Percentiles rank a stretch among this genome's conserved stretches.
phyloP scores from a whole-genome alignment of 2,329 filamentous ascomycete species.

The Grosmannia clavigera region DNA sequence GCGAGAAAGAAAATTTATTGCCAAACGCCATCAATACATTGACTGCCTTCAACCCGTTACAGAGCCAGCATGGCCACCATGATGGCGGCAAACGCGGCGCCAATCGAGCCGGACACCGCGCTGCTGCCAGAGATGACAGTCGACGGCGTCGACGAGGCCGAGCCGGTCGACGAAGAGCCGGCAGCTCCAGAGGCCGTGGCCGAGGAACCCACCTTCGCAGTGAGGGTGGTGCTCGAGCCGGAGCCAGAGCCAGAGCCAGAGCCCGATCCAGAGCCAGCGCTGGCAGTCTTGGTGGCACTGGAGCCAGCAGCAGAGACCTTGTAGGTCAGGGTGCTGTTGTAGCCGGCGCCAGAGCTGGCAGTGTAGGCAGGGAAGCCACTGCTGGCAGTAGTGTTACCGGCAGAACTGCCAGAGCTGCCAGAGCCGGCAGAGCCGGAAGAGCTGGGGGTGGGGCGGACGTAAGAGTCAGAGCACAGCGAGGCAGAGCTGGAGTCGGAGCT shows the following conservation, averaged over 20 bases:
- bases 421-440: not conserved
- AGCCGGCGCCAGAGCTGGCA: not conserved
- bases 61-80: slow-evolving; percentile 20
- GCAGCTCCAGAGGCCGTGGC: slow-evolving; percentile 17
- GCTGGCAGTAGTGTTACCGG: not conserved
- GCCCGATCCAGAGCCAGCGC: not conserved
- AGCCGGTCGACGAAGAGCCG: slow-evolving; percentile 13
- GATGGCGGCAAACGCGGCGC: slow-evolving; percentile 18
- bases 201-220: slow-evolving; percentile 8
- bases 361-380: not conserved
- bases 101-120: slow-evolving; percentile 15
- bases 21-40: not conserved
- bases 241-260: not conserved
- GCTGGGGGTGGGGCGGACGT: too few species aligned
- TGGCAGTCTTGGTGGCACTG: not conserved
- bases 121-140: slow-evolving; percentile 15
- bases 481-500: not conserved
- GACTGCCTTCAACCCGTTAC: slow-evolving; percentile 9
- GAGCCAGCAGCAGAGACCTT: not conserved
- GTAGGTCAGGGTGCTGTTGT: too few species aligned
- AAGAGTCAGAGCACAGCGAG: too few species aligned
- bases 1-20: not conserved
- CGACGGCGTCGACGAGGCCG: slow-evolving; percentile 16
- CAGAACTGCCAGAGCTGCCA: not conserved
- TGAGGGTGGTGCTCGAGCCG: slow-evolving; percentile 2